Evolutionary conservation across 768 basidiomycete genomes (phyloP), one percentile per base, ranked within the genome.

Genomic region (Boletus tylopilopsis): DNA sequence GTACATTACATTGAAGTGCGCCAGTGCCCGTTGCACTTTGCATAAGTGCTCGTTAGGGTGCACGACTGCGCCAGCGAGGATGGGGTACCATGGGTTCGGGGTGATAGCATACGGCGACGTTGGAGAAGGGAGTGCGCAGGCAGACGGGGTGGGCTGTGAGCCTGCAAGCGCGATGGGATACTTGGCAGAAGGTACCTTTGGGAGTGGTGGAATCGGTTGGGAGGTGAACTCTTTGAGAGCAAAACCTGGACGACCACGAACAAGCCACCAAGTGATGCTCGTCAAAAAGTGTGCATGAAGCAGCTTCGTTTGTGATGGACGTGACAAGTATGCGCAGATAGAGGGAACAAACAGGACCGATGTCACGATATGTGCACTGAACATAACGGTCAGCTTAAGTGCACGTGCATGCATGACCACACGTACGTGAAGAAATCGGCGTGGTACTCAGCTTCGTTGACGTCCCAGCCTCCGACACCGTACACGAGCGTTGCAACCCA

Each of bases 381-480:
- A 32, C 6, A n/a, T 6, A 33, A n/a, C 7, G 13, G 27, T 57
- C 48, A 59, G 58, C 8, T 24, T 10, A 22, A 8, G 7, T 15
- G 27, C n/a, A 32, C 21, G 21, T 9, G 16, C 24, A 24, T 30
- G 22, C 21, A 8, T n/a, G 10, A 18, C 19, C 55, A 44, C 11
- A 72, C 83, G 55, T 54, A 87, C 84, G 71, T 61, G 72, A 82
- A 80, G 67, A 89, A 87, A 56, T 88, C 83, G 1, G 81, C 81
- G 40, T 76, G 75, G 68, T 84, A 85, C 44, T 64, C 57, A 8
- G 30, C 51, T 24, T 55, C 55, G 21, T 49, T 47, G 32, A 59
- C 60, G 4, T 71, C 67, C 74, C 77, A 84, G 27, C 80, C 84
- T 30, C 74, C 75, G 22, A 84, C 69, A 0, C 77, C 83, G 54